Evolutionary conservation across 108 stramenopile genomes (phyloP).

Genomic region (Fistulifera solaris): DNA sequence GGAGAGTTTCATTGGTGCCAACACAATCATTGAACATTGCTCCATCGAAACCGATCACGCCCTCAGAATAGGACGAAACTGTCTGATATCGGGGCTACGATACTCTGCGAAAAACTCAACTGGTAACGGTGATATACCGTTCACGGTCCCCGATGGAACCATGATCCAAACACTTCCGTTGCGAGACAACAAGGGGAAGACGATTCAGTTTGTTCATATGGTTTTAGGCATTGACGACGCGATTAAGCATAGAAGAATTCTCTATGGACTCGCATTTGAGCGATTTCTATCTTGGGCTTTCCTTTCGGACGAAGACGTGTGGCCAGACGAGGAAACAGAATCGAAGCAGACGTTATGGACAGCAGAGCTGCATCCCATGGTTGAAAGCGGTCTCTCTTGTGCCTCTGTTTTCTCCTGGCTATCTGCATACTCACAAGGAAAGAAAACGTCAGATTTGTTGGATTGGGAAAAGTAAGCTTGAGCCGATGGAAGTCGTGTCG

Average conservation of each 20-base stretch:
- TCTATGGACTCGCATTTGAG: conserved; percentile 44
- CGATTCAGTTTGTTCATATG: conserved; percentile 35
- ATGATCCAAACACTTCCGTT: conserved; percentile 46
- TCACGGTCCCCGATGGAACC: conserved; percentile 28
- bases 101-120: not conserved
- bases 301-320: conserved; percentile 31
- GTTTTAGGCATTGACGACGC: conserved; percentile 52
- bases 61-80: conserved; percentile 30
- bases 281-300: conserved; percentile 27
- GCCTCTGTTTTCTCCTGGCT: conserved; percentile 33
- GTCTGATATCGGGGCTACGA: conserved; percentile 44
- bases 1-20: not conserved
- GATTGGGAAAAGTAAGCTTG: conserved; percentile 19
- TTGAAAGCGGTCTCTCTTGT: conserved; percentile 26
- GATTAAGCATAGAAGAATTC: conserved; percentile 32
- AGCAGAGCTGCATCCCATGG: conserved; percentile 53
- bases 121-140: conserved; percentile 12
- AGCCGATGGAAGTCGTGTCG: conserved; percentile 30
- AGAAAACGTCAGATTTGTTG: conserved; percentile 8
- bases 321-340: conserved; percentile 22
- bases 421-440: not conserved
- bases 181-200: not conserved
- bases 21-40: conserved; percentile 25
- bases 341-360: conserved; percentile 47
- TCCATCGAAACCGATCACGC: conserved; percentile 1